Base-by-base conservation (phyloP, 805 yeast genomes). In the Wickerhamia fluorescens region DNA sequence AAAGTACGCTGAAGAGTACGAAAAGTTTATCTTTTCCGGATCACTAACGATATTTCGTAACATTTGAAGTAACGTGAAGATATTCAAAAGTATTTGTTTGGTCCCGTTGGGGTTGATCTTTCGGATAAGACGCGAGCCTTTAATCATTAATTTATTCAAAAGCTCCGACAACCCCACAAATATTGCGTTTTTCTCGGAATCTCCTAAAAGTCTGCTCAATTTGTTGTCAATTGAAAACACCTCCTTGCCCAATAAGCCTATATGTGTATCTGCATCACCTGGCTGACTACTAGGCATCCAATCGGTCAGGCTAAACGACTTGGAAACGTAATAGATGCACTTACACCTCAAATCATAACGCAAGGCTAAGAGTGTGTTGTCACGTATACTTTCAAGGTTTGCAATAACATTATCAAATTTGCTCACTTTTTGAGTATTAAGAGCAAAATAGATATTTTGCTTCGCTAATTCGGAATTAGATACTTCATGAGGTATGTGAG, bases 1-100 rank as follows among this genome's bases (percentile, higher is more conserved):
- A 47, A 71, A 81, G 56, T 74, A 81, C 10, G 58, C 47, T 4
- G 76, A 56, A 2, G 82, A 66, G 16, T 61, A 53, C 14, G 63
- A 47, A 44, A 79, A 77, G 36, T 74, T 69, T 9, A 77, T 73
- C 12, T 58, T 59, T 21, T 67, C 68, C 0, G 79, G 75, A 34
- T 64, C 61, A 14, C 51, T 46, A 46, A 72, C 66, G 19, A 79
- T 64, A 35, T 71, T 73, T 35, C 81, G 66, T 32, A 81, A 62
- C 69, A 76, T 71, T 47, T 80, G 88, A 53, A 78, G 86, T 24
- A 80, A 52, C 1, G 80, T 75, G 29, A 74, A 61, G 13, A 81
- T 72, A 46, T 80, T 80, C 40, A 74, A 59, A 34, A 73, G 56
- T 36, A 81, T 56, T 39, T 72, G 68, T 40, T 71, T 68, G 31